A percentile compares a stretch with the other conserved stretches of the same genome.
Evolutionary conservation across 176 grass and related monocot species (phyloP).

Genomic region (Stipa capillata): DNA sequence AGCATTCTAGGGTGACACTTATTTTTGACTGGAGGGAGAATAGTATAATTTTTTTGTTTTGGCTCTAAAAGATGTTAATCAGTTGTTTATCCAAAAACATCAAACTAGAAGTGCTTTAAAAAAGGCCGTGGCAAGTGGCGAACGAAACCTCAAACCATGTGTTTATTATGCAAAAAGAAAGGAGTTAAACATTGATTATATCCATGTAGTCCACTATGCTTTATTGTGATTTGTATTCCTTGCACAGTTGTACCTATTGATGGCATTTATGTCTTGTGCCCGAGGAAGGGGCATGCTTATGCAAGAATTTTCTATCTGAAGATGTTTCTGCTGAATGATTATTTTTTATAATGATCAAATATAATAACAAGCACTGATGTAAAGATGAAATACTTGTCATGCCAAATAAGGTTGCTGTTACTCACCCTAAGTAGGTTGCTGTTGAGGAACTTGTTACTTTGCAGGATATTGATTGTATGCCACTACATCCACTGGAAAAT

Average conservation of each 20-base stretch:
- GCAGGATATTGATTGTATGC: conserved; percentile 99
- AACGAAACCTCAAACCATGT: background rate
- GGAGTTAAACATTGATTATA: background rate
- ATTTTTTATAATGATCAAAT: background rate
- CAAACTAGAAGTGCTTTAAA: background rate
- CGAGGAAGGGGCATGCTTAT: background rate
- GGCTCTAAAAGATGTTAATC: background rate
- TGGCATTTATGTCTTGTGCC: background rate
- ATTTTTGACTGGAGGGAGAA: background rate
- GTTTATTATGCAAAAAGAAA: background rate
- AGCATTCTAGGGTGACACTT: background rate
- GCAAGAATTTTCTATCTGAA: background rate
- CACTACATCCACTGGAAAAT: conserved; percentile 82
- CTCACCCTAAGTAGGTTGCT: too few species aligned
- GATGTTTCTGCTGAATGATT: too few species aligned
- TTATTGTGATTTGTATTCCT: background rate
- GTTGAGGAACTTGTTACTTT: conserved; percentile 21
- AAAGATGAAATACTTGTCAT: background rate
- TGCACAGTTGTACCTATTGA: background rate
- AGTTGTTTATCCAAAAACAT: background rate
- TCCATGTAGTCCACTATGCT: background rate
- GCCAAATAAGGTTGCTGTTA: conserved; percentile 1
- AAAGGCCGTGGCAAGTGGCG: background rate
- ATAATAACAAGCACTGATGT: background rate
- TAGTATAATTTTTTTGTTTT: background rate